Base-by-base conservation (phyloP, 1,284 basidiomycete species). In the Moniliella sp. region DNA sequence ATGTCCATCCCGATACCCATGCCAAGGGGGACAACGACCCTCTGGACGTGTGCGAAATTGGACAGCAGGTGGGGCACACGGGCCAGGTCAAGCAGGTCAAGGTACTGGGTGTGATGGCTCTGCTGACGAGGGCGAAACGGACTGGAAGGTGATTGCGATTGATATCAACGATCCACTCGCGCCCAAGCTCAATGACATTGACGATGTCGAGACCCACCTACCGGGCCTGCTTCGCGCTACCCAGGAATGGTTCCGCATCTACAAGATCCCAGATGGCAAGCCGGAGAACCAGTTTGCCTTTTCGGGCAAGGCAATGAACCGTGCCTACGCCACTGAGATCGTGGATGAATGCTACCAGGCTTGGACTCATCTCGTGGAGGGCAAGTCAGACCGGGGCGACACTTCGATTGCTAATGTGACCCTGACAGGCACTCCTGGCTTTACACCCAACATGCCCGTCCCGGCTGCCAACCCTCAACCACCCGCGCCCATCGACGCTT, bases 41-140 rank as follows among this genome's bases (percentile, higher is more conserved):
- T 43, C 76, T 99, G 50, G 91, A 99, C 65, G 88, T 99, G 43
- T 94, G 91, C 66, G 91, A 99, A 68, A 97, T 99, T 59, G 91
- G 91, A 44, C 91, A 99, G 66, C 82, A 88, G 63, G 81, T 97
- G 54, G 91, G 86, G 46, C 84, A 88, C 66, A 74, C 77, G 43
- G 91, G 91, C 42, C 88, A 97, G 66, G 74, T 99, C 65, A 99
- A 99, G 70, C 91, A 97, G 66, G 91, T 99, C 73, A 99, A 99
- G 70, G 82, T 97, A 44, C 81, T 99, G 60, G 91, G 91, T 50
- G 91, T 97, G 71, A 97, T 97, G 88, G 91, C 91, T 34, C 72
- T 99, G 37, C 47, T 59, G 56, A 59, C 42, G 54, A 57, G 39
- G 56, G 54, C 29, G 54, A 59, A 43, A 57, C 56, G 26, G 50